Conservation (phyloP, 257 asterid genomes). For the Solanum commersonii region DNA sequence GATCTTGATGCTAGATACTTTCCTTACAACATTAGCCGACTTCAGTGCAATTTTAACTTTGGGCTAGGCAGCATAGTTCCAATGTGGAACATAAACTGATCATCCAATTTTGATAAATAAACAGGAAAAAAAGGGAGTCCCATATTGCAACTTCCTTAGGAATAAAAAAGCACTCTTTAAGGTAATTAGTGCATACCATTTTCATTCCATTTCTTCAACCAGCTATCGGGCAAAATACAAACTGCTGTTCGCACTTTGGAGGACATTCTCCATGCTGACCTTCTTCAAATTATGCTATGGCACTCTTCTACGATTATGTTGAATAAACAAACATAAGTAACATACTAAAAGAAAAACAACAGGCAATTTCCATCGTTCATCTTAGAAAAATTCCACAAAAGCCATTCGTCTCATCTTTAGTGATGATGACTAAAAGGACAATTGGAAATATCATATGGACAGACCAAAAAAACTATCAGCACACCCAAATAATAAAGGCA, state of each 20-base stretch:
- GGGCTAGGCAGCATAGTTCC: neutral
- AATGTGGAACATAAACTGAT: neutral
- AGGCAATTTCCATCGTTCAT: neutral
- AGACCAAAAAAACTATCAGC: neutral
- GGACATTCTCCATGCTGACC: neutral
- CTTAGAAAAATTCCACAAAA: neutral
- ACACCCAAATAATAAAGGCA: neutral
- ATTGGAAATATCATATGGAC: neutral
- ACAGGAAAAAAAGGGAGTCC: neutral
- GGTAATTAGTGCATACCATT: neutral
- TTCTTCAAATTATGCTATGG: neutral
- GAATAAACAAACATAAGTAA: neutral
- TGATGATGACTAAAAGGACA: conserved; percentile 23
- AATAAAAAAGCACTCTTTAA: neutral
- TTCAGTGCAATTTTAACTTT: neutral
- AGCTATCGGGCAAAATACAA: neutral
- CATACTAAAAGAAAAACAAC: neutral
- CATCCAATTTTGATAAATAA: neutral
- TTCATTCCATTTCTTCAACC: neutral
- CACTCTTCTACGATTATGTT: conserved; percentile 26
- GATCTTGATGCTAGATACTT: neutral
- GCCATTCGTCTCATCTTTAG: conserved; percentile 11
- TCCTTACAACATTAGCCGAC: neutral
- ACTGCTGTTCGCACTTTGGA: neutral
- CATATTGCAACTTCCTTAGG: neutral